phyloP scores from a whole-genome alignment of 139 green algal genomes.

The Coccomyxa sp. region DNA sequence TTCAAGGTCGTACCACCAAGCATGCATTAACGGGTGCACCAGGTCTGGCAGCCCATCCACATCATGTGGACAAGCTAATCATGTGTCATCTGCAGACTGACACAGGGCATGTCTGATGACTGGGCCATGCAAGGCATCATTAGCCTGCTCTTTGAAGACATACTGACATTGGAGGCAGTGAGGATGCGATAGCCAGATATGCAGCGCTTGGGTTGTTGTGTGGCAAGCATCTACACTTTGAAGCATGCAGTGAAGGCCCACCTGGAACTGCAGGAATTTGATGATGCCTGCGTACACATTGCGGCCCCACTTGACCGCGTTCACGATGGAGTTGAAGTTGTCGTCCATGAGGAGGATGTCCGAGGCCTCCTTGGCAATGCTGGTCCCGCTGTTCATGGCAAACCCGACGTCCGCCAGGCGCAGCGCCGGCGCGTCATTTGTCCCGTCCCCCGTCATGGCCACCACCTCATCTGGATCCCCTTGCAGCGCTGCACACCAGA shows the following conservation, averaged over 20 bases:
- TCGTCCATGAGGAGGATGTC: conserved; percentile 92
- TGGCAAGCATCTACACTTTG: too few species aligned
- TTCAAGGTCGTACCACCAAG: too few species aligned
- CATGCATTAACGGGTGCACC: too few species aligned
- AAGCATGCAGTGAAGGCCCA: background rate
- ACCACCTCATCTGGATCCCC: conserved; percentile 29
- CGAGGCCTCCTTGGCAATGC: conserved; percentile 75
- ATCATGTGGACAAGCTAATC: too few species aligned
- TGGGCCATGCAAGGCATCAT: too few species aligned
- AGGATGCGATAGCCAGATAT: too few species aligned
- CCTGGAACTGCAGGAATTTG: conserved; percentile 76
- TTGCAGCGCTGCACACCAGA: conserved; percentile 23
- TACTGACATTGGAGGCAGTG: too few species aligned
- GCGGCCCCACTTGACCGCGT: conserved; percentile 79
- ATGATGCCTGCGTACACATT: conserved; percentile 81
- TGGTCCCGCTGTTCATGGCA: conserved; percentile 79
- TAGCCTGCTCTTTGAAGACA: too few species aligned
- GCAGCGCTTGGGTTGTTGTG: too few species aligned
- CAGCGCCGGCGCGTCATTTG: conserved; percentile 90
- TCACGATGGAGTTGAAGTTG: conserved; percentile 83
- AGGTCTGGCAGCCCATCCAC: too few species aligned
- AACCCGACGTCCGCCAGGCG: conserved; percentile 80
- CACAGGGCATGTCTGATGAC: too few species aligned
- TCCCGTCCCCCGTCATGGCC: conserved; percentile 74
- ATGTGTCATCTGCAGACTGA: too few species aligned